Evolutionary conservation across 768 basidiomycete genomes (phyloP), one percentile per base, ranked within the genome.

Genomic region (Erythrobasidium yunnanense): DNA sequence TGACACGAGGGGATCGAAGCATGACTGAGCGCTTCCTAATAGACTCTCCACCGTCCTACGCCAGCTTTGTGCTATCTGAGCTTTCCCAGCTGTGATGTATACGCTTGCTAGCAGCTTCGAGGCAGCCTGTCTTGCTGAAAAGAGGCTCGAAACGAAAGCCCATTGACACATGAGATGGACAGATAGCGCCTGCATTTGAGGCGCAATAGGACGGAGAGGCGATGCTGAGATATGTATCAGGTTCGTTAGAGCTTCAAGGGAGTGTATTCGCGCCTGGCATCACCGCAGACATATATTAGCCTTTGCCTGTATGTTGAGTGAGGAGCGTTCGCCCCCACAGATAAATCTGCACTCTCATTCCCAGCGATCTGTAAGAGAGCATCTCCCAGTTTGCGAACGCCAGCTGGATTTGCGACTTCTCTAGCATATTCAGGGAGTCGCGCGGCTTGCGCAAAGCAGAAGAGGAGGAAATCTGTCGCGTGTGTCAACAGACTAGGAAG

Each of bases 1-100:
- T 4, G 63, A 45, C 25, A 56, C 56, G 8, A 56, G 17, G 4
- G 33, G 17, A 32, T 65, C n/a, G 23, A 66, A 27, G 2, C 22
- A 29, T 13, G 47, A 2, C 29, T 66, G 54, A 6, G 33, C 47
- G 30, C 57, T 62, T 1, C 55, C 66, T 3, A 42, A 23, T 4
- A 66, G 29, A 20, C 66, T 57, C 47, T 66, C 66, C 3, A 66
- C 35, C 11, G 66, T 57, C 25, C 45, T 32, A 5, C 66, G 66
- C 66, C 66, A 66, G 42, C 34, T 49, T 32, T 55, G 54, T 25
- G 38, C 55, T 18, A 56, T 56, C 30, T 55, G 55, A 4, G 66
- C 66, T 60, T 66, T 66, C 4, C 66, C 66, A 11, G 66, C 55
- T 2, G 55, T 42, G 15, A 66, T 49, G 29, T 66, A 66, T 22